Base-by-base conservation (phyloP, 2,329 filamentous ascomycete species). In the Hymenoscyphus scutula region DNA sequence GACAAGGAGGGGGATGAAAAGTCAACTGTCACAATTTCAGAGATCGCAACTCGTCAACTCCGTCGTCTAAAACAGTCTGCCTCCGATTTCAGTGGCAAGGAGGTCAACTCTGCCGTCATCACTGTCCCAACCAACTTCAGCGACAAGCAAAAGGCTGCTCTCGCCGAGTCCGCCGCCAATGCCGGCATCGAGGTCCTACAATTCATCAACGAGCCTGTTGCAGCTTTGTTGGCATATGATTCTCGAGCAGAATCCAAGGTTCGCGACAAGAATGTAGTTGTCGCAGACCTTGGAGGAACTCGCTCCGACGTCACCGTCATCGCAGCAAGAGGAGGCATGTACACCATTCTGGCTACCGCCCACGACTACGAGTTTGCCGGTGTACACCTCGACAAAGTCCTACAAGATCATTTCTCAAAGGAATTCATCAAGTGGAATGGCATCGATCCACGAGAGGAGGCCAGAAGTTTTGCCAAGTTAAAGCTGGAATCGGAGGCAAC, bases 391-490 rank as follows among this genome's bases (percentile, higher is more conserved):
- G 95, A 99, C 80, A 85, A 95, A 76, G 89, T 94, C 57, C 84
- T 99, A 63, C 90, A 97, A 76, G 94, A 99, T 76, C 89, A 97
- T 82, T 97, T 98, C 71, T 90, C 94, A 71, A 99, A 99, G 84
- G 95, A 99, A 79, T 99, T 99, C 80, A 85, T 95, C 74, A 98
- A 99, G 86, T 97, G 96, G 84, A 86, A 98, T 80, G 78, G 77
- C 38, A 86, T 86, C 62, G 95, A 98, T 77, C 95, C 95, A 25
- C 86, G 93, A 70, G 84, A 88, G 74, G 91, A 95, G 75, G 82
- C 88, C 61, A 88, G 88, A 72, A 89, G 90, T 72, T 80, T 97
- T 71, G 93, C 95, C 65, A 99, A 98, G 84, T 82, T 99, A 69
- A 94, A 92, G 78, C 83, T 92, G 56, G 95, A 98, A 81, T 85